Conservation (phyloP, 2,329 filamentous ascomycete genomes). For the Fusarium miscanthi region DNA sequence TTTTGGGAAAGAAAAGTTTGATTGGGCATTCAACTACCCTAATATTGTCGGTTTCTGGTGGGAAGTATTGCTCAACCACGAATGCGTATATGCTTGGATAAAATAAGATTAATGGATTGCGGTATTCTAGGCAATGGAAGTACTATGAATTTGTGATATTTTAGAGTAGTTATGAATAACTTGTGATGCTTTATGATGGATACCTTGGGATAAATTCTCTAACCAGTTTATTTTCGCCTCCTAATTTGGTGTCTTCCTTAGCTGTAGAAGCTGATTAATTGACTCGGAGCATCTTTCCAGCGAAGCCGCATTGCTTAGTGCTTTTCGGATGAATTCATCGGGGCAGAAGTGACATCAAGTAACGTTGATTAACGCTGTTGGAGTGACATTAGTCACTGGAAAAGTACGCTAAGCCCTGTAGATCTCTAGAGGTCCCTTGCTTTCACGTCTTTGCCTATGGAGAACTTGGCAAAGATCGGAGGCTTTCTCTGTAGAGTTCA, state of each 20-base stretch:
- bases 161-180: neutral
- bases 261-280: neutral
- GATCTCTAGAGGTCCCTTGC: neutral
- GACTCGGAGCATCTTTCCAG: conserved; percentile 17
- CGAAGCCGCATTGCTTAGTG: neutral
- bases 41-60: neutral
- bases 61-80: neutral
- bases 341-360: neutral
- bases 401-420: conserved; percentile 7
- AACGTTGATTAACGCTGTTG: conserved; percentile 19
- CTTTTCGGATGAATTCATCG: neutral
- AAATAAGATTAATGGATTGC: neutral
- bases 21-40: conserved; percentile 21
- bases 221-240: neutral
- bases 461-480: neutral
- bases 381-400: conserved; percentile 2
- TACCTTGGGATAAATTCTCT: neutral
- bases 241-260: neutral
- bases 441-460: neutral
- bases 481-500: neutral
- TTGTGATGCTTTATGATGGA: neutral
- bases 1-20: conserved; percentile 6
- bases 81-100: neutral
- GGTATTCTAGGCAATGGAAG: too few relatives aligned
- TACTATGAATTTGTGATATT: neutral